A percentile compares a stretch with the other conserved stretches of the same genome.
Evolutionary conservation across 1,284 basidiomycete genomes (phyloP).

Genomic region (Pseudozyma pruni): DNA sequence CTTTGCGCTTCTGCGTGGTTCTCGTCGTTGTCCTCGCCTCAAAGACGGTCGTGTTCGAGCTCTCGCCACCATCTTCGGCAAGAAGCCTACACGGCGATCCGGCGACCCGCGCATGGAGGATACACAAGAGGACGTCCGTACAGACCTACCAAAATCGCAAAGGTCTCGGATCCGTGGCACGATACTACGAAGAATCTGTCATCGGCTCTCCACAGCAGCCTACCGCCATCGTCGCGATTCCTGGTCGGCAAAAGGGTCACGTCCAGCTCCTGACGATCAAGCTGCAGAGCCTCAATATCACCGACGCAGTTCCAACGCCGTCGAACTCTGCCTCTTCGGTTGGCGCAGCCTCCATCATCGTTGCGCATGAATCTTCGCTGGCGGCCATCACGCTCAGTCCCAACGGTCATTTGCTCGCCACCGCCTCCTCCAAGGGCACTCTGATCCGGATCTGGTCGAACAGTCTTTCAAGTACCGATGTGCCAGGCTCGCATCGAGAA

Average conservation of each 20-base stretch:
- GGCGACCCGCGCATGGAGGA: slow-evolving; percentile 26
- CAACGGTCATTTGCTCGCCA: slow-evolving; percentile 43
- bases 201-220: background rate
- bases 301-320: background rate
- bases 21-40: slow-evolving; percentile 51
- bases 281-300: background rate
- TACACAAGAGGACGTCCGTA: slow-evolving; percentile 38
- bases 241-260: slow-evolving; percentile 58
- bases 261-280: slow-evolving; percentile 51
- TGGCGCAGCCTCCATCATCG: slow-evolving; percentile 58
- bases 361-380: slow-evolving; percentile 53
- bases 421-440: slow-evolving; percentile 57
- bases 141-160: slow-evolving; percentile 40
- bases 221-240: slow-evolving; percentile 44
- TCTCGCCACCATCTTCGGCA: slow-evolving; percentile 17
- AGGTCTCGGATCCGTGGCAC: slow-evolving; percentile 40
- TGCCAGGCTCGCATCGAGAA: slow-evolving; percentile 1
- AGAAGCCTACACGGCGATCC: background rate
- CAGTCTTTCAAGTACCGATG: no score
- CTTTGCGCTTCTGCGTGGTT: slow-evolving; percentile 14
- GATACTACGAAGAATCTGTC: slow-evolving; percentile 1
- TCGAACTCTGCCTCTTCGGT: slow-evolving; percentile 9
- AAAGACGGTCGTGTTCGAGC: slow-evolving; percentile 53
- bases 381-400: slow-evolving; percentile 49
- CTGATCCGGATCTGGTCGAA: slow-evolving; percentile 58